These are phyloP conservation scores for Kwoniella shivajii DNA, from an alignment of 1,284 basidiomycete species.

Conservation along the genomic window DNA sequence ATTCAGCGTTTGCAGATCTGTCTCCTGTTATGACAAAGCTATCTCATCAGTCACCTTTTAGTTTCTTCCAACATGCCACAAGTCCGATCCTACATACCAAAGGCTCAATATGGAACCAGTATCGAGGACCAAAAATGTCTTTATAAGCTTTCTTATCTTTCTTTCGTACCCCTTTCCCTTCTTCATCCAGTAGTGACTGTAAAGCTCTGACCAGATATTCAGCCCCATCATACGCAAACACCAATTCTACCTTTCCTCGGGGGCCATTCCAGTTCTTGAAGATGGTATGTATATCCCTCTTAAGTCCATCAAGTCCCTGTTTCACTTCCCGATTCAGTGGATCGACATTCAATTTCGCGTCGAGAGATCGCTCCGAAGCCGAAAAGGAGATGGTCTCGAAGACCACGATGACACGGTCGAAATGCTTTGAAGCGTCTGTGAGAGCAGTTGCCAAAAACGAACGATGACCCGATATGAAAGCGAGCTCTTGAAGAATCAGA, in stretches of 20 bases:
- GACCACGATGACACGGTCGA: conserved; percentile 14
- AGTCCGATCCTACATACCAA: not conserved
- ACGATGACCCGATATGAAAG: too few species aligned
- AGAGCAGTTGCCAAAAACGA: not conserved
- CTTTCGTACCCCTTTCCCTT: not conserved
- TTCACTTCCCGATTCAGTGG: not conserved
- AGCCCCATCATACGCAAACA: conserved; percentile 19
- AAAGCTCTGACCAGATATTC: conserved; percentile 10
- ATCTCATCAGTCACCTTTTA: not conserved
- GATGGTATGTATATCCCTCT: not conserved
- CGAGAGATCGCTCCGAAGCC: not conserved
- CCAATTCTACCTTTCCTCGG: conserved; percentile 5
- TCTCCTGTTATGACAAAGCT: not conserved
- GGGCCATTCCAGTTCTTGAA: not conserved
- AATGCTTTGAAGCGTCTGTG: conserved; percentile 6
- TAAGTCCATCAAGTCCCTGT: not conserved
- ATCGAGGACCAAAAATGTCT: not conserved
- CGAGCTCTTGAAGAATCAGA: conserved; percentile 14
- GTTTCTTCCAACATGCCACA: not conserved
- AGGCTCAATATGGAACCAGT: conserved; percentile 6
- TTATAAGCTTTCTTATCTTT: not conserved
- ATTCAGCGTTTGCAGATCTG: not conserved
- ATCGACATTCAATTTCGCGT: not conserved
- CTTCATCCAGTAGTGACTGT: not conserved
- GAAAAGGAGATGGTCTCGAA: conserved; percentile 15